Conservation (phyloP, 2,329 filamentous ascomycete species). For the Cladophialophora carrionii region DNA sequence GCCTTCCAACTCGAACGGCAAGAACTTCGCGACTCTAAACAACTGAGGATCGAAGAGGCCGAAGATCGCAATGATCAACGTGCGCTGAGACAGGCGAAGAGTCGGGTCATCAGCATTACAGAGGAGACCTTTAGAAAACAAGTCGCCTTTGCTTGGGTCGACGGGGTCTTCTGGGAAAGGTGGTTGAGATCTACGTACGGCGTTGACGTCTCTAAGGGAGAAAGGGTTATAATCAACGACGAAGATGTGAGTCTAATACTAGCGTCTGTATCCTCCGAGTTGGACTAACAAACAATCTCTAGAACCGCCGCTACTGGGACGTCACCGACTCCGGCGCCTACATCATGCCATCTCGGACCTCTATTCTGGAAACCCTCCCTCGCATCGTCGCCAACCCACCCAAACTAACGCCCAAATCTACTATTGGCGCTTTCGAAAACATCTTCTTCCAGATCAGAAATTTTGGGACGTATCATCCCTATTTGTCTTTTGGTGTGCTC, state of each 20-base stretch:
- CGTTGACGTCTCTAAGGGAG: slow-evolving; percentile 80
- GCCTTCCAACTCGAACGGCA: slow-evolving; percentile 91
- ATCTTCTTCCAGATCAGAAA: slow-evolving; percentile 52
- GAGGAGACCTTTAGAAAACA: slow-evolving; percentile 77
- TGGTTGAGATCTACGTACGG: slow-evolving; percentile 97
- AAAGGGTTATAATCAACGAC: slow-evolving; percentile 94
- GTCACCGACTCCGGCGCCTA: slow-evolving; percentile 83
- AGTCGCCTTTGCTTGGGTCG: slow-evolving; percentile 95
- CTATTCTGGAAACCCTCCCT: slow-evolving; percentile 78
- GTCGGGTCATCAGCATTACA: slow-evolving; percentile 88
- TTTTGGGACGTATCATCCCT: slow-evolving; percentile 50
- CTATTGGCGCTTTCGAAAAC: slow-evolving; percentile 52
- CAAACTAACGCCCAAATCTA: slow-evolving; percentile 55
- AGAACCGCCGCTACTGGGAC: slow-evolving; percentile 97
- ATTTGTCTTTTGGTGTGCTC: slow-evolving; percentile 48
- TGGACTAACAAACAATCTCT: slow-evolving; percentile 47
- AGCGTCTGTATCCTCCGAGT: slow-evolving; percentile 24
- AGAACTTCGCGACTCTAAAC: slow-evolving; percentile 90
- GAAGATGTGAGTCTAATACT: slow-evolving; percentile 73
- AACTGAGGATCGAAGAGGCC: slow-evolving; percentile 92
- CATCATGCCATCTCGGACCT: slow-evolving; percentile 85
- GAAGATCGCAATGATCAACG: slow-evolving; percentile 90
- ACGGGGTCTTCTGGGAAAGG: slow-evolving; percentile 94
- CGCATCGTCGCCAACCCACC: slow-evolving; percentile 55
- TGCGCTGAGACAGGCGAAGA: slow-evolving; percentile 82